Evolutionary conservation across 1,284 basidiomycete genomes (phyloP).

Genomic region (Lentinula novae-zelandiae): DNA sequence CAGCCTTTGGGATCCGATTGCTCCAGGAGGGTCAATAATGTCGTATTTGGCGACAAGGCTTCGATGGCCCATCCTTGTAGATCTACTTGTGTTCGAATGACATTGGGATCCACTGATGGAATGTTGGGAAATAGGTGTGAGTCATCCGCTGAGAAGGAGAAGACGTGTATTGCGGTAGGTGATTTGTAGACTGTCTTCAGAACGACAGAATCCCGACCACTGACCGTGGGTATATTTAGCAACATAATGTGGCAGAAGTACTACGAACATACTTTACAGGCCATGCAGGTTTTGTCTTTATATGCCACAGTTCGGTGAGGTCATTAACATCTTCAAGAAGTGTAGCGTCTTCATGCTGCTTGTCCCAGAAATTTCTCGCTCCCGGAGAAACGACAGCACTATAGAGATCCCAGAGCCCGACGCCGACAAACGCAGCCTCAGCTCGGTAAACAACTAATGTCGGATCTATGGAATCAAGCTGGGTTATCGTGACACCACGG

Average conservation of each 20-base stretch:
- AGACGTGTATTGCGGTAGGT: conserved; percentile 91
- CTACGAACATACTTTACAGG: conserved; percentile 72
- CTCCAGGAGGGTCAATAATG: conserved; percentile 90
- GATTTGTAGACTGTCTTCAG: conserved; percentile 98
- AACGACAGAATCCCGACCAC: conserved; percentile 86
- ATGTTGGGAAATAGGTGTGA: conserved; percentile 79
- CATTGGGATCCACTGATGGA: conserved; percentile 66
- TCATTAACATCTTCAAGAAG: conserved; percentile 91
- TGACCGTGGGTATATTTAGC: conserved; percentile 26
- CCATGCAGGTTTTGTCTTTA: conserved; percentile 87
- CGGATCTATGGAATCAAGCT: conserved; percentile 96
- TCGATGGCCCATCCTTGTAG: conserved; percentile 98
- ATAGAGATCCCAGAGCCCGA: conserved; percentile 96
- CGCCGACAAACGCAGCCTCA: conserved; percentile 96
- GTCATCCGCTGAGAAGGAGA: conserved; percentile 92
- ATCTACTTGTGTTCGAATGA: conserved; percentile 93
- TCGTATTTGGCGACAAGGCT: conserved; percentile 92
- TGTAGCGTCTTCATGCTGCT: conserved; percentile 79
- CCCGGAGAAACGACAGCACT: conserved; percentile 84
- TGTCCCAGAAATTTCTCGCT: conserved; percentile 85
- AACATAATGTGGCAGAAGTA: conserved; percentile 4
- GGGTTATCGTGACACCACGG: conserved; percentile 88
- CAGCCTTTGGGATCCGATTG: conserved; percentile 98
- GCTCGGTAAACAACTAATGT: conserved; percentile 95
- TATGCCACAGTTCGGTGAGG: conserved; percentile 89